Conservation (phyloP, 148 eudicot species). For the Rhododendron henanense region DNA sequence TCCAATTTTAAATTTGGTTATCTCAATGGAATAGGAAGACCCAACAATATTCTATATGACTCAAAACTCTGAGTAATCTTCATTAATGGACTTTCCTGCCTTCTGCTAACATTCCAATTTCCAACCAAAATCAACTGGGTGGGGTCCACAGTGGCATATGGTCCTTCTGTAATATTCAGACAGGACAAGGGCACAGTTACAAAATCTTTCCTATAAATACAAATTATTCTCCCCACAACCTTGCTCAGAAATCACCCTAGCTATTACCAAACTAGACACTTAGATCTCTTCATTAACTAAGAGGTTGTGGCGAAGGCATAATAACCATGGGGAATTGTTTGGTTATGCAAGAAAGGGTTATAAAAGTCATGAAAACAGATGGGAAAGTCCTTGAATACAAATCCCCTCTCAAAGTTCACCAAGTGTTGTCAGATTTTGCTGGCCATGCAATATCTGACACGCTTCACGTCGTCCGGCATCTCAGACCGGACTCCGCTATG, state of each 20-base stretch:
- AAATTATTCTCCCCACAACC: constrained; percentile 13
- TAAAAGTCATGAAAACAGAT: constrained; percentile 37
- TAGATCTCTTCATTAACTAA: not conserved
- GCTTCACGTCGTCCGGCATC: constrained; percentile 21
- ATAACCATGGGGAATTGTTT: constrained; percentile 68
- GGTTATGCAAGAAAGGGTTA: constrained; percentile 26
- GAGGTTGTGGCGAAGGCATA: not conserved
- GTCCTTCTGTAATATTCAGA: constrained; percentile 19
- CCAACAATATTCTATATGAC: not conserved
- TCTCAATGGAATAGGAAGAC: not conserved
- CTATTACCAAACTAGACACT: not conserved
- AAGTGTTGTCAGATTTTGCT: constrained; percentile 33
- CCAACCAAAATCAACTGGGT: constrained; percentile 19
- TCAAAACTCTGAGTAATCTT: not conserved
- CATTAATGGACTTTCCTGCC: not conserved
- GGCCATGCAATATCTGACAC: constrained; percentile 39
- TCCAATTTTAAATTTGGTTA: not conserved
- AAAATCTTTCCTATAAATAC: constrained; percentile 18
- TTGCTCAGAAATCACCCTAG: constrained; percentile 1
- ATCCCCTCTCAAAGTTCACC: constrained; percentile 36
- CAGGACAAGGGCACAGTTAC: constrained; percentile 18
- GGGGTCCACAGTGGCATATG: constrained; percentile 18
- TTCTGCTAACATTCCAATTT: not conserved
- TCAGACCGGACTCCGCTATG: constrained; percentile 29
- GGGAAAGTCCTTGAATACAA: constrained; percentile 44